Percentiles rank a stretch among this genome's conserved stretches.
These are phyloP conservation scores for Pyrenochaeta sp. DNA, from an alignment of 2,329 filamentous ascomycete genomes.

Conservation along the genomic window DNA sequence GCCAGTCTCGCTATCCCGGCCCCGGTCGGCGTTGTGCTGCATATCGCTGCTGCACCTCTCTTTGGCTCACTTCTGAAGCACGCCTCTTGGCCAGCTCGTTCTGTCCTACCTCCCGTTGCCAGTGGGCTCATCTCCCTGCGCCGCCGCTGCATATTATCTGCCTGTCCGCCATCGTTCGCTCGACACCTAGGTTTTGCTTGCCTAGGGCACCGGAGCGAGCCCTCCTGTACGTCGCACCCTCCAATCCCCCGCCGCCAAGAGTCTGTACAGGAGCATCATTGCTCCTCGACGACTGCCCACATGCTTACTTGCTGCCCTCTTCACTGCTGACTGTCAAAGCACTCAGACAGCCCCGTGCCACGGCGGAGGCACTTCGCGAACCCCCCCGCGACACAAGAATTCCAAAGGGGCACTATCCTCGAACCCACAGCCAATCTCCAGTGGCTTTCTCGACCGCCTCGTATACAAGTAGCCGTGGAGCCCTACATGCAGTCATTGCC, in stretches of 20 bases:
- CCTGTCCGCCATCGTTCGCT: slow-evolving; percentile 30
- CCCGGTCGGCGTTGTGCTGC: slow-evolving; percentile 25
- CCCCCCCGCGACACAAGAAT: slow-evolving; percentile 22
- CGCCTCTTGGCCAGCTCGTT: slow-evolving; percentile 36
- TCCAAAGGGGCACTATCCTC: slow-evolving; percentile 20
- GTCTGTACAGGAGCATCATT: slow-evolving; percentile 16
- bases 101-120: slow-evolving; percentile 27
- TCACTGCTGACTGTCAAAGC: slow-evolving; percentile 33
- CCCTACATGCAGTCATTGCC: slow-evolving; percentile 46
- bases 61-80: slow-evolving; percentile 32
- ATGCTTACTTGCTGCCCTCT: slow-evolving; percentile 1
- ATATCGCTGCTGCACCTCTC: slow-evolving; percentile 38
- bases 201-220: slow-evolving; percentile 38
- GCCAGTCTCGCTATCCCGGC: slow-evolving; percentile 33
- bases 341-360: slow-evolving; percentile 29
- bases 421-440: slow-evolving; percentile 16
- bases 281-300: slow-evolving; percentile 11
- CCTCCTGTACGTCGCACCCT: slow-evolving; percentile 28
- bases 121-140: slow-evolving; percentile 40
- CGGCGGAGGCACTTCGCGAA: slow-evolving; percentile 29
- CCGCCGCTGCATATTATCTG: slow-evolving; percentile 47
- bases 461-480: slow-evolving; percentile 11
- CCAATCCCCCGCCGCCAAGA: slow-evolving; percentile 28
- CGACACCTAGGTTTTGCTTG: slow-evolving; percentile 41
- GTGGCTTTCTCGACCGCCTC: slow-evolving; percentile 14